Evolutionary conservation across 129 eudicot species (phyloP).

Genomic region (Dittrichia graveolens): DNA sequence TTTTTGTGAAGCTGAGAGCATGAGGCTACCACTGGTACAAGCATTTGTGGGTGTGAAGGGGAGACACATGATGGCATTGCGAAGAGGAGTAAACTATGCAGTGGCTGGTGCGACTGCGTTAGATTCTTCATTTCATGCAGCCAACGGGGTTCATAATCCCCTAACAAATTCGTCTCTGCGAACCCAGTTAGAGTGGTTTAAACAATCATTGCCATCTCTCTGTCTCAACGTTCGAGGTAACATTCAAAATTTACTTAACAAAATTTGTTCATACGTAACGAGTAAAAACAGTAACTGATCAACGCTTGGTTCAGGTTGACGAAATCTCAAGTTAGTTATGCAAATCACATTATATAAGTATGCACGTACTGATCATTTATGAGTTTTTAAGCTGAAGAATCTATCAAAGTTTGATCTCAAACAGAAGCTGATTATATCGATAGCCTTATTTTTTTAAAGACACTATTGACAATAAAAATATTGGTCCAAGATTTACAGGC

Average conservation of each 20-base stretch:
- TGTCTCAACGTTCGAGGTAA: conserved; percentile 37
- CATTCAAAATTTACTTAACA: not conserved
- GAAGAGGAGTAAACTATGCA: conserved; percentile 34
- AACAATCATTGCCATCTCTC: conserved; percentile 26
- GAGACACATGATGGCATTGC: not conserved
- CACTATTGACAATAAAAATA: no score
- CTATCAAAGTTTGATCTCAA: no score
- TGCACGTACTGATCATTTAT: no score
- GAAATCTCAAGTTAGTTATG: no score
- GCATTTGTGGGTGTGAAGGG: conserved; percentile 34
- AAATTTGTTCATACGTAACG: no score
- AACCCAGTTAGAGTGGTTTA: conserved; percentile 36
- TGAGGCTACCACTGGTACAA: conserved; percentile 34
- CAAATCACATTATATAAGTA: no score
- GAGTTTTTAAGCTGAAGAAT: no score
- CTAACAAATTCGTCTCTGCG: conserved; percentile 29
- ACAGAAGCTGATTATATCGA: no score
- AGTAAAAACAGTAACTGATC: no score
- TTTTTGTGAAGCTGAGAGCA: conserved; percentile 28
- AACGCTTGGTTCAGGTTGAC: no score
- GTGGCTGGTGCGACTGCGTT: conserved; percentile 33
- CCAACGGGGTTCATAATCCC: conserved; percentile 25
- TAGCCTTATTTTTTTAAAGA: no score
- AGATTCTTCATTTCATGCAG: conserved; percentile 25
- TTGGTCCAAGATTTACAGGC: no score